Percentiles rank a stretch among this genome's conserved stretches.
phyloP scores from a whole-genome alignment of 257 asterid species.

The Osmanthus fragrans region DNA sequence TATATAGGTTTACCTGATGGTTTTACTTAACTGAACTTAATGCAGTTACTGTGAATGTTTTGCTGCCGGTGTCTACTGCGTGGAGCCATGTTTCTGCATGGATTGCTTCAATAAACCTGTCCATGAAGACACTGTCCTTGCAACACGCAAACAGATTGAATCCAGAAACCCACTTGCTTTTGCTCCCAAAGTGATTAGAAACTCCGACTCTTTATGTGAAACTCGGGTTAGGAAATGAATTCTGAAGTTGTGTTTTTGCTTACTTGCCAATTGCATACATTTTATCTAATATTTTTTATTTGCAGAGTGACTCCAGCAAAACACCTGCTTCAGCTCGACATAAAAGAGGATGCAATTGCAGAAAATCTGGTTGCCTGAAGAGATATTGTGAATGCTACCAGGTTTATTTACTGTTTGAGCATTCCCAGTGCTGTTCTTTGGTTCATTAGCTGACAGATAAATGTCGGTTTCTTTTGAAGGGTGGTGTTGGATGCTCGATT shows the following conservation, averaged over 20 bases:
- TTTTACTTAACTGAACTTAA: not conserved
- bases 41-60: conserved; percentile 74
- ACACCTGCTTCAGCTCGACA: conserved; percentile 70
- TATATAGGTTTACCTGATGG: not conserved
- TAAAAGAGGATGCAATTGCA: conserved; percentile 77
- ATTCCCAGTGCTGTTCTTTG: not conserved
- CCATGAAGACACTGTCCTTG: conserved; percentile 66
- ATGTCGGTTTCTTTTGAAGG: conserved; percentile 28
- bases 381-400: conserved; percentile 74
- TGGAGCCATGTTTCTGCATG: conserved; percentile 63
- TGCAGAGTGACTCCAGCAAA: conserved; percentile 46
- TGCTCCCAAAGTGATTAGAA: conserved; percentile 67
- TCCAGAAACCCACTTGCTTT: conserved; percentile 75
- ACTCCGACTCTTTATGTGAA: conserved; percentile 35
- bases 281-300: conserved; percentile 2
- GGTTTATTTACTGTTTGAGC: conserved; percentile 30
- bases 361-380: conserved; percentile 65
- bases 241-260: not conserved
- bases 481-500: conserved; percentile 69
- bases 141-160: conserved; percentile 65
- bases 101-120: conserved; percentile 68
- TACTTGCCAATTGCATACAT: not conserved
- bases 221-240: conserved; percentile 32
- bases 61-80: conserved; percentile 73
- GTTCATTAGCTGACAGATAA: conserved; percentile 20